Percentiles rank a stretch among this genome's conserved stretches.
Conservation (phyloP, 2,329 filamentous ascomycete species). For the Neobulgaria alba region DNA sequence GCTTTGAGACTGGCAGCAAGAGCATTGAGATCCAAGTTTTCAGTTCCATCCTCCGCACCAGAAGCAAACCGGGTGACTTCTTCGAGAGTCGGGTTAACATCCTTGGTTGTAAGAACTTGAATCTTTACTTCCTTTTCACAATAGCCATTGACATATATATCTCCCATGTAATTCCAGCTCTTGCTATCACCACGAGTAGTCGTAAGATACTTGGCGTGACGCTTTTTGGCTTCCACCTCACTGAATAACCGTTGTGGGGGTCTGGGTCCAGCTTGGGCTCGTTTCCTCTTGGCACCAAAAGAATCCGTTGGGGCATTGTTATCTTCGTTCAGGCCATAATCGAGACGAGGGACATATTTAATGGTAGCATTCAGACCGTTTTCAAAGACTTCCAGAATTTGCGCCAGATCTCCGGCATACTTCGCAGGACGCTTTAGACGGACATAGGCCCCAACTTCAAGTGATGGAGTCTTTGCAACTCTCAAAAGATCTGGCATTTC, state of each 20-base stretch:
- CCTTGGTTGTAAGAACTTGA: conserved; percentile 72
- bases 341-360: conserved; percentile 79
- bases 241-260: conserved; percentile 89
- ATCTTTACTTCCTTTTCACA: conserved; percentile 91
- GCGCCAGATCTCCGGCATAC: conserved; percentile 82
- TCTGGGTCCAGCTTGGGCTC: conserved; percentile 51
- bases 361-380: conserved; percentile 86
- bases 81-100: conserved; percentile 87
- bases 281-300: conserved; percentile 63
- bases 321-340: conserved; percentile 87
- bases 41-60: conserved; percentile 81
- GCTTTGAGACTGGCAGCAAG: conserved; percentile 85
- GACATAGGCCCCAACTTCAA: conserved; percentile 87
- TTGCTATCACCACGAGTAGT: conserved; percentile 40
- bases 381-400: conserved; percentile 85
- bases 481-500: conserved; percentile 96
- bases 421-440: conserved; percentile 72
- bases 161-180: conserved; percentile 75
- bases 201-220: conserved; percentile 55
- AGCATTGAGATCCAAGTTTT: conserved; percentile 86
- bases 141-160: conserved; percentile 89
- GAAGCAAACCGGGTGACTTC: conserved; percentile 93
- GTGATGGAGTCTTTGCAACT: conserved; percentile 74
- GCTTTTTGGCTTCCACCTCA: conserved; percentile 85
- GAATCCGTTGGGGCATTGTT: conserved; percentile 34